Conservation (phyloP, 2,329 filamentous ascomycete species). For the Alternaria ventricosa region DNA sequence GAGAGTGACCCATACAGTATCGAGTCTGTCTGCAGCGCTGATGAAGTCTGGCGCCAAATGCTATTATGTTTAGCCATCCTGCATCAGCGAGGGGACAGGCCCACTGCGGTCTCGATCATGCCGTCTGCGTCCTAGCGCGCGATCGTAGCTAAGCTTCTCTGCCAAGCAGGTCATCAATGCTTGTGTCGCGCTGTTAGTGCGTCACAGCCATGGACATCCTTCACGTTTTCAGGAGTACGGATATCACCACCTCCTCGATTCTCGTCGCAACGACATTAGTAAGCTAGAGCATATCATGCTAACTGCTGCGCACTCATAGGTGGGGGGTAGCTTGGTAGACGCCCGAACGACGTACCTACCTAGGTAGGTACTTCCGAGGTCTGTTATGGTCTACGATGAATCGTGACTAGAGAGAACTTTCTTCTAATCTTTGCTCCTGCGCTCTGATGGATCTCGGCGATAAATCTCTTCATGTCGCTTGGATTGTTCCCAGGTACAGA, state of each 20-base stretch:
- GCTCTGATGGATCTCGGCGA: background rate
- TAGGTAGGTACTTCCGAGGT: background rate
- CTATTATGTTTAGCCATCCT: slow-evolving; percentile 1
- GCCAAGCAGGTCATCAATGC: slow-evolving; percentile 33
- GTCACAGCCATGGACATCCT: background rate
- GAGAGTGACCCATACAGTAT: background rate
- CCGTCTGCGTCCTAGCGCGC: slow-evolving; percentile 5
- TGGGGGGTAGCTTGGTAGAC: background rate
- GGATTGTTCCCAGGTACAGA: background rate
- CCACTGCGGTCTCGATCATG: slow-evolving; percentile 12
- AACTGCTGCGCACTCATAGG: background rate
- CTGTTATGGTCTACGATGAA: background rate
- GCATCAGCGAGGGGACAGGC: background rate
- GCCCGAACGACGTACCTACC: background rate
- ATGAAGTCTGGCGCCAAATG: background rate
- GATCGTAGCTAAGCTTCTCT: slow-evolving; percentile 31
- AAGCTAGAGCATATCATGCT: background rate
- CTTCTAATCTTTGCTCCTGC: background rate
- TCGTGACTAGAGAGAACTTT: background rate
- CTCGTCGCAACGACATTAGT: background rate
- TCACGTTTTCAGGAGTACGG: background rate
- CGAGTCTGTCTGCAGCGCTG: background rate
- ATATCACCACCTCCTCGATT: background rate
- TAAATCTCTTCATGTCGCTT: background rate
- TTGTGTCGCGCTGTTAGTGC: slow-evolving; percentile 21